These are phyloP conservation scores for Volvox reticuliferus DNA, from an alignment of 139 green algal species.

Conservation along the genomic window DNA sequence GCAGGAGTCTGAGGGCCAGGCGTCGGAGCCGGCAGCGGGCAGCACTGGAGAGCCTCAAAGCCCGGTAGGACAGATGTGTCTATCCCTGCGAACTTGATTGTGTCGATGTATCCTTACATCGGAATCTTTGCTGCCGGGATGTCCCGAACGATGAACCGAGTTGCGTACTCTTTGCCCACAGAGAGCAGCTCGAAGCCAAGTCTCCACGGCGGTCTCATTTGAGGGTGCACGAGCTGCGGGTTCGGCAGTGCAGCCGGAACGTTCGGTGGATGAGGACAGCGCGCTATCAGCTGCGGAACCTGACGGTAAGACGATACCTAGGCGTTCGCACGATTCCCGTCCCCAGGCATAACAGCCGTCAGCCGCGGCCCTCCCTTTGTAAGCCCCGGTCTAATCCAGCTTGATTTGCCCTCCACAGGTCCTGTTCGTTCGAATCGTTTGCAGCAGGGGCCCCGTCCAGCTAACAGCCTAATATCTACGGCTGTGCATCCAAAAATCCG, in stretches of 20 bases:
- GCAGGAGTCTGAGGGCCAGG: slow-evolving; percentile 37
- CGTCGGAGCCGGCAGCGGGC: slow-evolving; percentile 16
- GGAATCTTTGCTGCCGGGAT: background rate
- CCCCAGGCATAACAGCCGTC: no score
- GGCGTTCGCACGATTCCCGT: background rate
- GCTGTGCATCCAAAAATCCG: slow-evolving; percentile 53
- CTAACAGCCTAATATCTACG: slow-evolving; percentile 68
- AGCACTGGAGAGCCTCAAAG: slow-evolving; percentile 32
- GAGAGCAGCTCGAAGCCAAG: slow-evolving; percentile 61
- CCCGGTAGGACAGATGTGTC: background rate
- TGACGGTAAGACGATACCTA: slow-evolving; percentile 49
- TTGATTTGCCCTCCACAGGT: slow-evolving; percentile 13
- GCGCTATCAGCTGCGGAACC: slow-evolving; percentile 66
- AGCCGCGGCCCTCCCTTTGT: no score
- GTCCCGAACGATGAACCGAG: background rate
- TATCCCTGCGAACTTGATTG: background rate
- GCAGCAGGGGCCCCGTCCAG: slow-evolving; percentile 44
- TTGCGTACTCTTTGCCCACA: slow-evolving; percentile 12
- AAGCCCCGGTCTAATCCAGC: background rate
- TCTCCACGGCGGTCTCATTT: slow-evolving; percentile 70
- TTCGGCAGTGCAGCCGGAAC: slow-evolving; percentile 61
- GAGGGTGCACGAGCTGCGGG: slow-evolving; percentile 64
- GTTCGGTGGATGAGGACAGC: slow-evolving; percentile 63
- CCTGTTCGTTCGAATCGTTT: slow-evolving; percentile 20
- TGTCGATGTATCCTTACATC: background rate